A percentile compares a stretch with the other conserved stretches of the same genome.
These are phyloP conservation scores for Phymatotrichopsis omnivora DNA, from an alignment of 2,329 filamentous ascomycete genomes.

Conservation along the genomic window DNA sequence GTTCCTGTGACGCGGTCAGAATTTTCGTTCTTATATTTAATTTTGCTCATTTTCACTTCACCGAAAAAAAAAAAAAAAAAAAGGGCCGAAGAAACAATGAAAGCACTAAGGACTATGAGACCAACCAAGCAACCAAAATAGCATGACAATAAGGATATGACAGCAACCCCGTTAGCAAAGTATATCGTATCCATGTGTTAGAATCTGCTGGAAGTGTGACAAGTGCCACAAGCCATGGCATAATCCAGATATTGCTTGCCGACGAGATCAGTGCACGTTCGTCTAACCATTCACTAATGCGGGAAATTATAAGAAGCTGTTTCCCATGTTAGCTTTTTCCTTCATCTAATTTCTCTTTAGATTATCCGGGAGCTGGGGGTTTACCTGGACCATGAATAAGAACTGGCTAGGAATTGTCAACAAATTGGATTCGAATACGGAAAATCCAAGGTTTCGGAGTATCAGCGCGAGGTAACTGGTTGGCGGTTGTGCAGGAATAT, in stretches of 20 bases:
- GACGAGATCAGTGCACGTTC: slow-evolving; percentile 41
- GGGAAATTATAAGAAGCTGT: slow-evolving; percentile 40
- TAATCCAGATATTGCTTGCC: slow-evolving; percentile 43
- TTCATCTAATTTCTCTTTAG: no score
- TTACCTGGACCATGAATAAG: slow-evolving; percentile 38
- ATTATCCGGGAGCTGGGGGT: not conserved
- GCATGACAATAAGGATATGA: slow-evolving; percentile 44
- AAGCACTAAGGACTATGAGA: not conserved
- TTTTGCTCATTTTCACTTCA: no score
- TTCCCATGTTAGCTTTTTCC: not conserved
- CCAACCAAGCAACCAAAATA: slow-evolving; percentile 40
- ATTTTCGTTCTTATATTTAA: no score
- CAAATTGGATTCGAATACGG: slow-evolving; percentile 41
- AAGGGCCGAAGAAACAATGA: not conserved
- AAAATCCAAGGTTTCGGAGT: slow-evolving; percentile 39
- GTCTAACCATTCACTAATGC: slow-evolving; percentile 39
- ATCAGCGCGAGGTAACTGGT: slow-evolving; percentile 41
- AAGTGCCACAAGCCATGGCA: slow-evolving; percentile 42
- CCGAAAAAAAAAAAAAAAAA: not conserved
- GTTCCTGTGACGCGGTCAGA: no score
- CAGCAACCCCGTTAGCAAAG: slow-evolving; percentile 37
- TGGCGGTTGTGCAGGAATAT: slow-evolving; percentile 39
- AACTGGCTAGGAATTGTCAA: slow-evolving; percentile 41
- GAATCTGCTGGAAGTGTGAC: slow-evolving; percentile 36
- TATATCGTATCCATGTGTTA: slow-evolving; percentile 40